Conservation (phyloP, 306 rosid species). For the Arachis stenosperma region DNA sequence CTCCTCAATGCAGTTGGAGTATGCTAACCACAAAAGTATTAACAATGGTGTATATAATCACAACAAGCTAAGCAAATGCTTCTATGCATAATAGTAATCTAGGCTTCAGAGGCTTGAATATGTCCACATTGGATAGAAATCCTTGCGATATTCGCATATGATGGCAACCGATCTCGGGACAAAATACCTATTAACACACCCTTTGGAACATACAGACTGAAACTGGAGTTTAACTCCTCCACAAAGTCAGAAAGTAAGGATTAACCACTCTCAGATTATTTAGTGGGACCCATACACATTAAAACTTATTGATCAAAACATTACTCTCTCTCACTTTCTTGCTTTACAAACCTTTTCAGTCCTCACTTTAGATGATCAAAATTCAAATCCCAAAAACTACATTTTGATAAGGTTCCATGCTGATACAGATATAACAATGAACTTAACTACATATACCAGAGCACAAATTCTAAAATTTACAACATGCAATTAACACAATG, state of each 20-base stretch:
- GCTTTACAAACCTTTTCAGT: no score
- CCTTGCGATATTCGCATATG: slow-evolving; percentile 1
- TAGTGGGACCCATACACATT: no score
- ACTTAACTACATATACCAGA: background rate
- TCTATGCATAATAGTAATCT: background rate
- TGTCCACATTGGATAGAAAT: background rate
- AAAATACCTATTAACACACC: background rate
- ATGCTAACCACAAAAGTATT: slow-evolving; percentile 5
- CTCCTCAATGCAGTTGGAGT: background rate
- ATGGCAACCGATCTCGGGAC: background rate
- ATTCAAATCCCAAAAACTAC: background rate
- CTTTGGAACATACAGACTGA: background rate
- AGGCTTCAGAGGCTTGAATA: background rate
- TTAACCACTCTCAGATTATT: no score
- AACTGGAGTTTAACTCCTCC: no score
- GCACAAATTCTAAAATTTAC: background rate
- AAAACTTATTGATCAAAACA: no score
- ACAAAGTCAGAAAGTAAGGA: no score
- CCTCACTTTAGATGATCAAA: no score
- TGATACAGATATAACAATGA: background rate
- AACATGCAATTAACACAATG: background rate
- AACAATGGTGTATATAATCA: background rate
- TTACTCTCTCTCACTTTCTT: no score
- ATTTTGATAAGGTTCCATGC: background rate
- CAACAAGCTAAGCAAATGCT: background rate